Evolutionary conservation across 2,329 filamentous ascomycete species (phyloP).

Genomic region (Pleomassaria siparia): DNA sequence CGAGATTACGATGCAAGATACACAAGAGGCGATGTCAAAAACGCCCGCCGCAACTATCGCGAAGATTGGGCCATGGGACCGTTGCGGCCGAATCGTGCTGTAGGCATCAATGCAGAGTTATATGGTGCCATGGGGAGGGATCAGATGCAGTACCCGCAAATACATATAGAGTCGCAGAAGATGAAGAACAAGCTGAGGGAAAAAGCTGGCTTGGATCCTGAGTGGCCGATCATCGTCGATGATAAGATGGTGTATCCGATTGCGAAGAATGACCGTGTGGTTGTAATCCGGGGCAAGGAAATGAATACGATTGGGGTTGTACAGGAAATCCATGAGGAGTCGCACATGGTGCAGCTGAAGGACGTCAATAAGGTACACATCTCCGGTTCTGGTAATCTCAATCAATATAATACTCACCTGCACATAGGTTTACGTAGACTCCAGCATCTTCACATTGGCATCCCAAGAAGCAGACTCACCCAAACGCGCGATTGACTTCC

Average conservation of each 20-base stretch:
- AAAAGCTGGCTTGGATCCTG: conserved; percentile 21
- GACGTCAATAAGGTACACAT: conserved; percentile 44
- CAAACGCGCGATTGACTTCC: conserved; percentile 53
- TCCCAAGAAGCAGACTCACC: conserved; percentile 34
- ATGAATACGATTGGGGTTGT: conserved; percentile 84
- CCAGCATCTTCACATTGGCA: conserved; percentile 37
- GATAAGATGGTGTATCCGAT: conserved; percentile 39
- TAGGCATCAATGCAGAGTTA: conserved; percentile 58
- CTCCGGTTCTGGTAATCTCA: background rate
- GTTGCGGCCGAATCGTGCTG: conserved; percentile 74
- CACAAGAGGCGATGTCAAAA: conserved; percentile 17
- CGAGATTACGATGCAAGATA: conserved; percentile 1
- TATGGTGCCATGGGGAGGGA: conserved; percentile 59
- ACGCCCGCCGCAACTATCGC: conserved; percentile 59
- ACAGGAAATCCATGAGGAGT: conserved; percentile 49
- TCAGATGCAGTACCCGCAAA: conserved; percentile 35
- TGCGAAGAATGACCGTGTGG: conserved; percentile 72
- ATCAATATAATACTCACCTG: background rate
- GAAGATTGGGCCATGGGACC: conserved; percentile 81
- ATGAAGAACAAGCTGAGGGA: conserved; percentile 20
- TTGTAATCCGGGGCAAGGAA: conserved; percentile 74
- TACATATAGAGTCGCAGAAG: conserved; percentile 40
- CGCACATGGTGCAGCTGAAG: conserved; percentile 38
- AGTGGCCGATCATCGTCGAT: conserved; percentile 32
- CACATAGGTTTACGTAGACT: conserved; percentile 44